Evolutionary conservation across 352 stramenopile species (phyloP), one percentile per base, ranked within the genome.

Genomic region (Pythium dissotocum): DNA sequence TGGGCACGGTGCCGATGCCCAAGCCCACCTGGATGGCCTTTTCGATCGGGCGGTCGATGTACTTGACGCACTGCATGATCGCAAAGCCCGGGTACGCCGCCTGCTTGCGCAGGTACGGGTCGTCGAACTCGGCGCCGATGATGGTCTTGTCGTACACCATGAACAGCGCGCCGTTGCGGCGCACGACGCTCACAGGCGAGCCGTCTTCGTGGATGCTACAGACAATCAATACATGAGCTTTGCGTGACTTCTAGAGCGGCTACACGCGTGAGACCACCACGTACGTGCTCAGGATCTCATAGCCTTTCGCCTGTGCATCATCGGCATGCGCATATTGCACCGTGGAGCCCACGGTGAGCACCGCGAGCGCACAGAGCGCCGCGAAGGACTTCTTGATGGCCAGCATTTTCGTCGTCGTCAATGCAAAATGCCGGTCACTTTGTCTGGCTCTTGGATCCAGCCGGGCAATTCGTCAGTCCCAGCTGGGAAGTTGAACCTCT

Each of bases 71-170:
- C 69, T 93, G 83, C 85, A 92, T 94, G 75, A 94, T 91, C 33
- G 83, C 85, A 59, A 94, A 94, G 54, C 83, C 85, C 10, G 83
- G 85, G 70, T 87, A 94, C 46, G 80, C 83, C 30, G 85, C 85
- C 62, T 92, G 83, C 33, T 76, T 67, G 30, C 82, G 77, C 46
- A 90, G 40, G 18, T 80, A 72, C 35, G 78, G 72, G 58, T 92
- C 78, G 64, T 91, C 79, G 42, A 92, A 94, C 75, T 92, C 80
- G 48, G 80, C 83, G 28, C 85, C 83, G 60, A 94, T 94, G 66
- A 92, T 91, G 40, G 80, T 88, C 55, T 87, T 61, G 67, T 92
- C 85, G 64, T 90, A 89, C n/a, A 92, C 66, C 42, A 91, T 61
- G 66, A 83, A 83, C 21, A 90, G 67, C 56, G 89, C 73, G 13